A percentile compares a stretch with the other conserved stretches of the same genome.
phyloP scores from a whole-genome alignment of 139 green algal species.

The Astrephomene gubernaculifera region DNA sequence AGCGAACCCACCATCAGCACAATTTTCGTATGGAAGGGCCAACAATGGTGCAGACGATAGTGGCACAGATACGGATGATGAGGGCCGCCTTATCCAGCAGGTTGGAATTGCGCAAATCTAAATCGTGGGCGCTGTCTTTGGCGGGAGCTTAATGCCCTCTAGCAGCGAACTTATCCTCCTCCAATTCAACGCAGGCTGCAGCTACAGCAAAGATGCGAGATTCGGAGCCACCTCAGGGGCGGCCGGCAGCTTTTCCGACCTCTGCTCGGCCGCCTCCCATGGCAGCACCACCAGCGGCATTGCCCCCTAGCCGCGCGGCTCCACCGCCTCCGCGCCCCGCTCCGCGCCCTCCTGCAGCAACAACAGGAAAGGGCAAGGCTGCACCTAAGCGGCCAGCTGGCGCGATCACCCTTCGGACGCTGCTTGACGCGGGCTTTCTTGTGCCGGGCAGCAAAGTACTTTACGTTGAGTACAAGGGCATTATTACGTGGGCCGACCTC shows the following conservation, averaged over 20 bases:
- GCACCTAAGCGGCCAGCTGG: constrained; percentile 46
- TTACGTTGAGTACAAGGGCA: constrained; percentile 83
- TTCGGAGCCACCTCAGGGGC: not conserved
- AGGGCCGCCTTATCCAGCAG: constrained; percentile 60
- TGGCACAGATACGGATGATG: constrained; percentile 68
- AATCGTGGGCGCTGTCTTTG: not conserved
- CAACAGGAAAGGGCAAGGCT: constrained; percentile 16
- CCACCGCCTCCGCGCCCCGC: not conserved
- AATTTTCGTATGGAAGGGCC: not conserved
- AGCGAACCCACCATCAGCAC: not conserved
- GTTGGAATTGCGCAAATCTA: not conserved
- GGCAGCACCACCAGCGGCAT: not conserved
- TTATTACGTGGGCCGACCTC: constrained; percentile 66
- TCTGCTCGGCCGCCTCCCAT: not conserved
- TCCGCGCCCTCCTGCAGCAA: not conserved
- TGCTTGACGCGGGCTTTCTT: constrained; percentile 83
- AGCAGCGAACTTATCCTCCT: not conserved
- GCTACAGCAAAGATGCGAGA: not conserved
- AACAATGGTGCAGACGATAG: constrained; percentile 27
- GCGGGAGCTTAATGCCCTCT: not conserved
- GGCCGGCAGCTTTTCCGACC: not conserved
- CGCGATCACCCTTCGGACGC: constrained; percentile 69
- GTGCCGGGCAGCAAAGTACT: constrained; percentile 69
- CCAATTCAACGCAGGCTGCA: constrained; percentile 11
- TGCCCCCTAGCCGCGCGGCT: not conserved